Evolutionary conservation across 2,329 filamentous ascomycete genomes (phyloP).

Genomic region (Phyllosticta citriasiana): DNA sequence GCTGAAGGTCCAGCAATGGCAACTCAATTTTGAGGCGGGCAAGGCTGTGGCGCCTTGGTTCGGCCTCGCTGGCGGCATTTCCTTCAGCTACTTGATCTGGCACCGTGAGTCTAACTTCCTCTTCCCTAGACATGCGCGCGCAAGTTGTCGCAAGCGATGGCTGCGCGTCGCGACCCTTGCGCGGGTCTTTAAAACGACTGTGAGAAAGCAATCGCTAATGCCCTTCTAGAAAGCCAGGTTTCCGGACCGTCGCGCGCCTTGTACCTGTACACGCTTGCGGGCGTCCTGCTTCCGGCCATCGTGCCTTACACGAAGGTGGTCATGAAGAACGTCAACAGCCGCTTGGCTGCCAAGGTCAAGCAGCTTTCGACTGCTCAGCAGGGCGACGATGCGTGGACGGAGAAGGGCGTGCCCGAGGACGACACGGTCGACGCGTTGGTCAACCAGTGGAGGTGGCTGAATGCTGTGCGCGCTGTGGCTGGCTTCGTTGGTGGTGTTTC

Average conservation of each 20-base stretch:
- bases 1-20: constrained; percentile 17
- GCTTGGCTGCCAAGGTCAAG: constrained; percentile 14
- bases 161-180: not conserved
- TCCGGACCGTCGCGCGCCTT: not conserved
- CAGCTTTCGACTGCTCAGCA: not conserved
- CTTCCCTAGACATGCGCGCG: not conserved
- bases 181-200: too few species aligned
- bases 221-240: not conserved
- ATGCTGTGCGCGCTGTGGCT: constrained; percentile 7
- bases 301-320: constrained; percentile 18
- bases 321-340: constrained; percentile 16
- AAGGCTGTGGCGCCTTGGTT: constrained; percentile 13
- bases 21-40: constrained; percentile 15
- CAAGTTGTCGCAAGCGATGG: not conserved
- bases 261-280: constrained; percentile 16
- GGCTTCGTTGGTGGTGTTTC: not conserved
- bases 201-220: not conserved
- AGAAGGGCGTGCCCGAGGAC: constrained; percentile 12
- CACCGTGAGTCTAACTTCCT: constrained; percentile 11
- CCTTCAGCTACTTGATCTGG: constrained; percentile 8
- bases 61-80: constrained; percentile 13
- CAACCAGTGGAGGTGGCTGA: constrained; percentile 16
- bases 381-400: constrained; percentile 1
- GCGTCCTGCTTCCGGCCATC: constrained; percentile 14
- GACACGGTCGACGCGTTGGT: constrained; percentile 15